Evolutionary conservation across 345 rosid genomes (phyloP).

Genomic region (Cochlearia excelsa): DNA sequence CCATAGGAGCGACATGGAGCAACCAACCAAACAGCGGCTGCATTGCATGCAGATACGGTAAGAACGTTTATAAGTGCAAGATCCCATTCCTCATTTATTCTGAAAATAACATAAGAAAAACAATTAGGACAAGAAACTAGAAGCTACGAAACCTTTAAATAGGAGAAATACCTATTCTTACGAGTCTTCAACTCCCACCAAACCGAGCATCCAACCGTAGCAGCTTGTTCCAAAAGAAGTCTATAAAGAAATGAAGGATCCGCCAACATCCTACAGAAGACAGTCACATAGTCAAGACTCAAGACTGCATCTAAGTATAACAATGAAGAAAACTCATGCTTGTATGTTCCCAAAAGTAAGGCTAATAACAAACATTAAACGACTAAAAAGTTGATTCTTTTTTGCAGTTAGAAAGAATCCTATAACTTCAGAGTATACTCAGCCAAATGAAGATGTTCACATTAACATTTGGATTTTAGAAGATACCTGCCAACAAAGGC

Average conservation of each 20-base stretch:
- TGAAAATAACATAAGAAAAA: constrained; percentile 28
- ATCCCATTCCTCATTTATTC: constrained; percentile 93
- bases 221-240: constrained; percentile 83
- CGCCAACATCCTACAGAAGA: constrained; percentile 75
- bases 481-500: constrained; percentile 90
- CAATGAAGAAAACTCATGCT: neutral
- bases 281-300: constrained; percentile 20
- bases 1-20: constrained; percentile 97
- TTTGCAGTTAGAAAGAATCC: neutral
- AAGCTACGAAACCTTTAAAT: constrained; percentile 7
- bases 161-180: constrained; percentile 58
- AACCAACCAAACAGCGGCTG: constrained; percentile 77
- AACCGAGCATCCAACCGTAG: constrained; percentile 79
- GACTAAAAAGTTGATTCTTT: neutral
- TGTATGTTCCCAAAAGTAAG: neutral
- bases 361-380: neutral
- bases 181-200: constrained; percentile 92
- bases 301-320: constrained; percentile 2
- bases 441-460: neutral
- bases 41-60: constrained; percentile 80
- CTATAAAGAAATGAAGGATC: constrained; percentile 86
- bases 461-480: constrained; percentile 1
- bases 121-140: constrained; percentile 24
- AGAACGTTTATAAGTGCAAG: constrained; percentile 86
- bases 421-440: too few relatives aligned